Evolutionary conservation across 116 monocot genomes (phyloP), one percentile per base, ranked within the genome.

Genomic region (Posidonia oceanica): DNA sequence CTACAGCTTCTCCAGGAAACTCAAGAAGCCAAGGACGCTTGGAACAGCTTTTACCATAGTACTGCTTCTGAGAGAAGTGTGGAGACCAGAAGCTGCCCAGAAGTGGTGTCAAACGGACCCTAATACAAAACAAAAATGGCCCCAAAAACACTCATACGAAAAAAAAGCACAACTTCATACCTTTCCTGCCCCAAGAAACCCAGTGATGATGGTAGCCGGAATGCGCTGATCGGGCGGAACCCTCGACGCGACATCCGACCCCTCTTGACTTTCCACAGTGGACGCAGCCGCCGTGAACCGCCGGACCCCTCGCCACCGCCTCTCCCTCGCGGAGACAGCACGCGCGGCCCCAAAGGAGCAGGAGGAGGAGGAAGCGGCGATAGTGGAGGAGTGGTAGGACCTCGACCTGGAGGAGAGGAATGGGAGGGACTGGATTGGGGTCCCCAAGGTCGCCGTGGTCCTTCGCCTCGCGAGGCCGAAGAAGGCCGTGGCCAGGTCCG

Each of bases 191-290:
- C 94, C 94, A 4, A 94, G 84, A 59, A 94, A 94, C 17, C 94
- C 94, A n/a, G 94, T 94, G 70, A 94, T 94, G 60, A 94, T 94
- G 38, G 94, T 94, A 29, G 94, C 91, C 0, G 94, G 91, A 22
- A 94, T 86, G 51, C 94, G 87, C 59, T 83, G 66, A 59, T 94
- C 94, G 20, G 94, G 88, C 10, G 88, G 88, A 8, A 88, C 80
- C 77, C 78, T 79, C 69, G 84, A 82, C 74, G 72, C 3, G 3
- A 83, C 69, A 4, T 78, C 72, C 21, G 75, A 79, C 71, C 80
- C 91, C 69, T 81, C 77, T 39, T 62, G 68, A 3, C 23, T 68
- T 48, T 44, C 52, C 36, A 67, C 61, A 2, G 71, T 16, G 29
- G 77, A 44, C 48, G 71, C 77, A 17, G 76, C 69, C 5, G 82